These are phyloP conservation scores for Deuterostichococcus epilithicus DNA, from an alignment of 139 green algal genomes.

Conservation along the genomic window DNA sequence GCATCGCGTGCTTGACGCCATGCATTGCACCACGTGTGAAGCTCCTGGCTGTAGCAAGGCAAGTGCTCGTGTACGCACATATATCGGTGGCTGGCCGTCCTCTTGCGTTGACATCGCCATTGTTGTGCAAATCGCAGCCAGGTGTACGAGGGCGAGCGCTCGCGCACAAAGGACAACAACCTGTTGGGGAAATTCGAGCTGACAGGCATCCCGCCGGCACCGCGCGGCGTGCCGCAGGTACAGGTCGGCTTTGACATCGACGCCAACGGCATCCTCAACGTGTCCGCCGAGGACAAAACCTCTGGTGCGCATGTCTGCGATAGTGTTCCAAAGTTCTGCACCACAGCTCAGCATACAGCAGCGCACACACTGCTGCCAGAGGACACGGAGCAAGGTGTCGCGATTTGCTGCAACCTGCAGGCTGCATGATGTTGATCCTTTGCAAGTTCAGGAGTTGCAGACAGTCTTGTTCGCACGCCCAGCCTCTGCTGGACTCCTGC, in stretches of 20 bases:
- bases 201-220: constrained; percentile 92
- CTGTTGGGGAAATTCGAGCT: constrained; percentile 99
- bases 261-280: constrained; percentile 98
- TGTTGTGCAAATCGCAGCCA: constrained; percentile 10
- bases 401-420: no score
- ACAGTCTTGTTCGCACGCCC: neutral
- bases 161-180: constrained; percentile 93
- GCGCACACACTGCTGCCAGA: no score
- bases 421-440: neutral
- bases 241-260: constrained; percentile 97
- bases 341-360: no score
- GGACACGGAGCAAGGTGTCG: no score
- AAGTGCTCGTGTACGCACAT: neutral
- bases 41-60: no score
- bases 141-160: constrained; percentile 90
- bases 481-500: no score
- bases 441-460: neutral
- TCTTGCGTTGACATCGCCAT: neutral
- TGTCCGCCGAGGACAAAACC: constrained; percentile 96
- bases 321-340: no score
- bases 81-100: neutral
- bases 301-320: constrained; percentile 32
- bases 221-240: constrained; percentile 96
- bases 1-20: no score
- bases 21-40: no score